Conservation (phyloP, 2,329 filamentous ascomycete species). For the Fusarium beomiforme region DNA sequence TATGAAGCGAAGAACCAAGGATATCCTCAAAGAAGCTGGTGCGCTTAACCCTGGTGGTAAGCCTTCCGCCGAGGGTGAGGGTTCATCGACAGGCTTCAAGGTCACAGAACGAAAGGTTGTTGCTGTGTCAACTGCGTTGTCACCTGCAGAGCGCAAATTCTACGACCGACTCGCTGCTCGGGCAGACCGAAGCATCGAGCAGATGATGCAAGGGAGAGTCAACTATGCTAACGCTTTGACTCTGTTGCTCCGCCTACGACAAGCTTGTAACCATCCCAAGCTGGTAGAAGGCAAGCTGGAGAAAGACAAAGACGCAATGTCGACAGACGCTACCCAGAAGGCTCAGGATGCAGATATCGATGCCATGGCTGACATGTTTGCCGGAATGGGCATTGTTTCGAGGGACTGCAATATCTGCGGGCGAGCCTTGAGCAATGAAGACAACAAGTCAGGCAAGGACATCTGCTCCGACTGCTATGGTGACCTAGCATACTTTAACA, state of each 20-base stretch:
- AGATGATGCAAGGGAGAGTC: conserved; percentile 85
- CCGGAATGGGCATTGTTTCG: conserved; percentile 79
- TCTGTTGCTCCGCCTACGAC: conserved; percentile 86
- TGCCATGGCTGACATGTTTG: conserved; percentile 85
- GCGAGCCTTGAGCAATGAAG: conserved; percentile 67
- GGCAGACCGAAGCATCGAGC: conserved; percentile 85
- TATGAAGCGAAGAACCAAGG: conserved; percentile 99
- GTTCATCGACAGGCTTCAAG: conserved; percentile 77
- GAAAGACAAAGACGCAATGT: conserved; percentile 86
- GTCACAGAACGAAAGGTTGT: conserved; percentile 92
- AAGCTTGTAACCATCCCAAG: conserved; percentile 94
- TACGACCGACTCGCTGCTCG: conserved; percentile 86
- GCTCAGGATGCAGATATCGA: conserved; percentile 75
- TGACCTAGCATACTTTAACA: conserved; percentile 74
- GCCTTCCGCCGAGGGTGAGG: conserved; percentile 59
- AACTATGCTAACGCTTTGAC: conserved; percentile 96
- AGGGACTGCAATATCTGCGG: conserved; percentile 89
- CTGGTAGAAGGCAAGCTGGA: conserved; percentile 86
- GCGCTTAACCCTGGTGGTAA: conserved; percentile 82
- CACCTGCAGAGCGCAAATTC: conserved; percentile 82
- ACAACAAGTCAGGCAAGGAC: conserved; percentile 52
- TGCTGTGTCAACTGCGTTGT: conserved; percentile 80
- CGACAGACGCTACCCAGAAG: conserved; percentile 67
- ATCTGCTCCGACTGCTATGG: conserved; percentile 78
- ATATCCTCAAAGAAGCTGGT: conserved; percentile 89